Base-by-base conservation (phyloP, 2,329 filamentous ascomycete species). In the Xylaria multiplex region DNA sequence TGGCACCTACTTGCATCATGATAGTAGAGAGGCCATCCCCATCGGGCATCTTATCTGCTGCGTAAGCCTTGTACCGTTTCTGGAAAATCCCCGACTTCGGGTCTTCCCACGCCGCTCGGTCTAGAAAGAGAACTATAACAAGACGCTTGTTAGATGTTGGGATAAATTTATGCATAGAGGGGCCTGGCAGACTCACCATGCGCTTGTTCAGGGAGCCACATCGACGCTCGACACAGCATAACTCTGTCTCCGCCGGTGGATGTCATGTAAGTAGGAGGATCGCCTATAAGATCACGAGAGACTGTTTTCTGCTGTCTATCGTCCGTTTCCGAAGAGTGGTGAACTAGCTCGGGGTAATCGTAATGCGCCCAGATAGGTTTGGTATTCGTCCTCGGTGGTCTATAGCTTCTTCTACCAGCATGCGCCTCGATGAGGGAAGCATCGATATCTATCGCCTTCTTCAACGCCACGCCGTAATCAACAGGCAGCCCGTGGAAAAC, bases 151-250 rank as follows among this genome's bases (percentile, higher is more conserved):
- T 16, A 61, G 32, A 50, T n/a, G 24, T 43, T 13, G 30, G 30
- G 19, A 35, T 32, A 14, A 14, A 42, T 6, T 22, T 22, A 30
- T 35, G 43, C 46, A 8, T 14, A 3, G 13, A 24, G 13, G 43
- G 9, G 24, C 35, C 8, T 43, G 37, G 14, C 37, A 9, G 13
- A 19, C 69, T 46, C 53, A 74, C 74, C 62, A 16, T 75, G 68
- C 11, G 70, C 73, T 45, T 69, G 70, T 1, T 64, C 59, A 3
- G 70, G 64, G 16, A 69, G 61, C 79, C 79, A 81, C 13, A 80
- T 53, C 22, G 77, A 79, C 6, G 72, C 78, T 3, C 75, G 77
- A 27, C 76, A 78, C 37, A 81, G 77, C 14, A 76, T 58, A 8
- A 70, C 75, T 1, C 67, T 69, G 6, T 72, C 70, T 5, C 69